A percentile compares a stretch with the other conserved stretches of the same genome.
Evolutionary conservation across 192 early-diverging fungal genomes (phyloP).

Genomic region (Backusella sp.): DNA sequence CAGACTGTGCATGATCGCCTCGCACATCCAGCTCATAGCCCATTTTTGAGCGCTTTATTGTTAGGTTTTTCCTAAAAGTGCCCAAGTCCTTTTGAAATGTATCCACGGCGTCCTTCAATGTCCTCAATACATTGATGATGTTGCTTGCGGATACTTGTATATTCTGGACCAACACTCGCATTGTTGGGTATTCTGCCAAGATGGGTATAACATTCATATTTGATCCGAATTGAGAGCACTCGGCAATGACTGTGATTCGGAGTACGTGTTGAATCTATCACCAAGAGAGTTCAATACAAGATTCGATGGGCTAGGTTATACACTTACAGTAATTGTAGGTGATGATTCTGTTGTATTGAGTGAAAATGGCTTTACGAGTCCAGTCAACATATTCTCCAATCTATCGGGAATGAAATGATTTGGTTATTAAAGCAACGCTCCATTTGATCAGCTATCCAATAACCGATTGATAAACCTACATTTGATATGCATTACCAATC

Average conservation of each 20-base stretch:
- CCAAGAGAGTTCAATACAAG: no score
- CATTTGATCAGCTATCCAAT: neutral
- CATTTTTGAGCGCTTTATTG: slow-evolving; percentile 34
- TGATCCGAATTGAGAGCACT: slow-evolving; percentile 61
- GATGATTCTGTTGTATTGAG: neutral
- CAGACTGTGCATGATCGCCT: slow-evolving; percentile 15
- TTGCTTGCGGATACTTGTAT: slow-evolving; percentile 41
- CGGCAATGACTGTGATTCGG: slow-evolving; percentile 55
- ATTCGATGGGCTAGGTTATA: neutral
- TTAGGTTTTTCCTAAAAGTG: slow-evolving; percentile 43
- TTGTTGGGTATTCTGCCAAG: slow-evolving; percentile 56
- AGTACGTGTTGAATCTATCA: slow-evolving; percentile 33
- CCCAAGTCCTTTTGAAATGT: slow-evolving; percentile 45
- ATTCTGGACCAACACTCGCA: slow-evolving; percentile 55
- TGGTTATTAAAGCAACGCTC: neutral
- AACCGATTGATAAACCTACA: slow-evolving; percentile 31
- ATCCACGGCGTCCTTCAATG: slow-evolving; percentile 37
- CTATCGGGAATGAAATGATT: slow-evolving; percentile 10
- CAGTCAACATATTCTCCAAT: slow-evolving; percentile 26
- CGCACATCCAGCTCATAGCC: slow-evolving; percentile 47
- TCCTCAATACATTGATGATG: slow-evolving; percentile 34
- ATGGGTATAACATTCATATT: slow-evolving; percentile 56
- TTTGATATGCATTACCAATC: slow-evolving; percentile 50
- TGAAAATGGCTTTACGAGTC: slow-evolving; percentile 37
- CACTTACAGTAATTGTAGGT: neutral